These are phyloP conservation scores for Xanthoconium purpureum DNA, from an alignment of 768 basidiomycete genomes.

Conservation along the genomic window DNA sequence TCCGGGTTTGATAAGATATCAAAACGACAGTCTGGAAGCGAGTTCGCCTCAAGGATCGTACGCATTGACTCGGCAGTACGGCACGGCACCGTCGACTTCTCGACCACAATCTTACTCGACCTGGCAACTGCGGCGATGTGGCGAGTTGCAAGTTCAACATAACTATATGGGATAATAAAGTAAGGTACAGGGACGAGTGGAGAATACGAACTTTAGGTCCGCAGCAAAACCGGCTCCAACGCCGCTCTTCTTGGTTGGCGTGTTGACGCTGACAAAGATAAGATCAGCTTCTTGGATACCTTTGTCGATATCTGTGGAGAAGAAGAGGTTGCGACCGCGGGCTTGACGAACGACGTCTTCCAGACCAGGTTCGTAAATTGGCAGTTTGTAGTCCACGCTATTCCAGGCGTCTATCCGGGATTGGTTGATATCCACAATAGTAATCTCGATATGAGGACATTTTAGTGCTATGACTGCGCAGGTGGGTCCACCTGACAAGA, in stretches of 20 bases:
- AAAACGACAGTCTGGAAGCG: conserved; percentile 84
- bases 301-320: conserved; percentile 92
- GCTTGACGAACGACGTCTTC: conserved; percentile 84
- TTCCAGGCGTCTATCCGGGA: conserved; percentile 97
- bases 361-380: conserved; percentile 98
- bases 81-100: conserved; percentile 99
- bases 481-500: conserved; percentile 77
- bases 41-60: conserved; percentile 98
- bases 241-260: conserved; percentile 97
- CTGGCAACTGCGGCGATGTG: conserved; percentile 90
- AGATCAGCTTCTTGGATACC: conserved; percentile 93
- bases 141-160: conserved; percentile 95
- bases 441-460: conserved; percentile 90
- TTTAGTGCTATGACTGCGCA: conserved; percentile 93
- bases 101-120: conserved; percentile 95
- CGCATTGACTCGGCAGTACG: conserved; percentile 99
- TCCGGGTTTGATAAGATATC: conserved; percentile 99
- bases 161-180: conserved; percentile 49
- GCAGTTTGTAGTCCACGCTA: conserved; percentile 74
- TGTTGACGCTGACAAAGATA: conserved; percentile 98
- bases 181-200: conserved; percentile 9
- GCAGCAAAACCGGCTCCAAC: conserved; percentile 98
- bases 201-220: conserved; percentile 82
- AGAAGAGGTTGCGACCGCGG: conserved; percentile 94
- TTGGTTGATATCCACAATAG: conserved; percentile 97